These are phyloP conservation scores for Chaetomiaceae sp. DNA, from an alignment of 2,329 filamentous ascomycete species.

Conservation along the genomic window DNA sequence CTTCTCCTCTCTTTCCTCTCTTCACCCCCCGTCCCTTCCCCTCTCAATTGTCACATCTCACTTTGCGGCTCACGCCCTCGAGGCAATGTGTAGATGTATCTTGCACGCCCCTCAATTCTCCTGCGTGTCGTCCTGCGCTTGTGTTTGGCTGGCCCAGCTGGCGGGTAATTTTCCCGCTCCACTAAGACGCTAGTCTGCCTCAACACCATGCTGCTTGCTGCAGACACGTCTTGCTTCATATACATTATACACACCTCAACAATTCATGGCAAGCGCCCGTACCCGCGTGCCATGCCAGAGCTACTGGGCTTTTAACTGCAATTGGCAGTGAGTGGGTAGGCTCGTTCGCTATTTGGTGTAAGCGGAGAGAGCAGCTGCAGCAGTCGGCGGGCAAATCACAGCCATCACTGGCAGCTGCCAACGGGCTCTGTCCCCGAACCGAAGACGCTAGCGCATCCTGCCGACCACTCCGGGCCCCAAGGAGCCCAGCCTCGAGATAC, in stretches of 20 bases:
- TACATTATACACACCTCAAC: too few relatives aligned
- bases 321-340: too few relatives aligned
- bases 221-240: too few relatives aligned
- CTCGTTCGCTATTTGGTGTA: too few relatives aligned
- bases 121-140: background rate
- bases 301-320: too few relatives aligned
- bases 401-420: slow-evolving; percentile 1
- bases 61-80: slow-evolving; percentile 12
- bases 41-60: slow-evolving; percentile 7
- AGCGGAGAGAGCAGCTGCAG: background rate
- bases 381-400: background rate
- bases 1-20: background rate
- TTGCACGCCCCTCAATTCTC: slow-evolving; percentile 13
- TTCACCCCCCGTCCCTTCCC: too few relatives aligned
- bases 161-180: slow-evolving; percentile 19
- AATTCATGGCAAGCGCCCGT: too few relatives aligned
- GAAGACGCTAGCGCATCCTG: slow-evolving; percentile 7
- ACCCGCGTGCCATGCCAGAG: background rate
- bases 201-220: background rate
- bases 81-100: background rate
- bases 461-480: slow-evolving; percentile 9
- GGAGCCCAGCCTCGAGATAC: slow-evolving; percentile 11
- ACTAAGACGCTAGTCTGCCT: slow-evolving; percentile 1
- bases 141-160: slow-evolving; percentile 10
- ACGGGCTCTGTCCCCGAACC: background rate